phyloP scores from a whole-genome alignment of 176 grass and related monocot species.

The Leersia perrieri region DNA sequence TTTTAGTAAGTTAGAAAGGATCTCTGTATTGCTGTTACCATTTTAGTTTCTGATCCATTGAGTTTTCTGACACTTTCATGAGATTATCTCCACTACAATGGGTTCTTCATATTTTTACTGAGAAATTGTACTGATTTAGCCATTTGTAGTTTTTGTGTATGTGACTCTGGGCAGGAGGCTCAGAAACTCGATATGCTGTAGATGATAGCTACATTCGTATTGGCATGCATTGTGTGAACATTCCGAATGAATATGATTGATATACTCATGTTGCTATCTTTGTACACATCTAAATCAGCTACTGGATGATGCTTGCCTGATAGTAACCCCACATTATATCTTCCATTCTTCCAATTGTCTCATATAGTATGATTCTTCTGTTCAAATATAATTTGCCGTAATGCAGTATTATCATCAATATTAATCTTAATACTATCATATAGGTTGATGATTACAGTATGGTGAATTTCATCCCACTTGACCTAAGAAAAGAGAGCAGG shows the following conservation, averaged over 20 bases:
- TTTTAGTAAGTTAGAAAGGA: background rate
- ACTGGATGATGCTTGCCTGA: background rate
- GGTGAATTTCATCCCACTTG: constrained; percentile 86
- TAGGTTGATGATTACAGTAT: constrained; percentile 92
- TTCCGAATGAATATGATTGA: background rate
- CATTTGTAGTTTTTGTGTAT: background rate
- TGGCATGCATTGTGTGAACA: background rate
- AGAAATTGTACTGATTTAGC: background rate
- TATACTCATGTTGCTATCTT: background rate
- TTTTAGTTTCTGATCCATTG: background rate
- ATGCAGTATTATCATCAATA: background rate
- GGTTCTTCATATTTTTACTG: background rate
- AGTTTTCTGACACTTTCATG: background rate
- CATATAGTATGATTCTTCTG: background rate
- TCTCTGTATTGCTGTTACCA: background rate
- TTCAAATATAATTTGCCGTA: background rate
- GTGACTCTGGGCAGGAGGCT: background rate
- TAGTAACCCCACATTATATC: background rate
- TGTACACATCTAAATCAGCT: constrained; percentile 10
- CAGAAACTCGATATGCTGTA: background rate
- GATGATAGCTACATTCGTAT: background rate
- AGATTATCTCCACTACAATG: background rate
- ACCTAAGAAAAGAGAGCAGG: constrained; percentile 84
- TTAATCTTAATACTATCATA: constrained; percentile 23
- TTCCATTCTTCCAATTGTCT: background rate